phyloP scores from a whole-genome alignment of 306 rosid species.

The Cucurbita maxima region DNA sequence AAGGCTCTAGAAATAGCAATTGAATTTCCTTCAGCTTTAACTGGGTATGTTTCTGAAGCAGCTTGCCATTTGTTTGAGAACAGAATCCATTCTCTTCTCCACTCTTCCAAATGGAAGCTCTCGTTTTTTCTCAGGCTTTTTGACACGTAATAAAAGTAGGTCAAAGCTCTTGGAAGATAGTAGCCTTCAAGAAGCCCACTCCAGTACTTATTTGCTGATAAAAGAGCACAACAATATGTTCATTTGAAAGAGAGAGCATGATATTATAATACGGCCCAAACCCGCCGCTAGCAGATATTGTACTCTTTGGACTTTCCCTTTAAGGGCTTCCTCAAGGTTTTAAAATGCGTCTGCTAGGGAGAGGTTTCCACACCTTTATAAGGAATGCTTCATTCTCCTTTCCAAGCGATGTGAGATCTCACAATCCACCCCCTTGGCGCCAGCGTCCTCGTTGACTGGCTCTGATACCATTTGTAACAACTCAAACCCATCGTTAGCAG shows the following conservation, averaged over 20 bases:
- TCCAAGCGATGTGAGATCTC: no score
- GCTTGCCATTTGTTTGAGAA: slow-evolving; percentile 78
- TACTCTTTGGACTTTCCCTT: no score
- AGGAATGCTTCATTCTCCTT: no score
- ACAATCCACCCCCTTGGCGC: no score
- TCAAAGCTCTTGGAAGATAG: slow-evolving; percentile 80
- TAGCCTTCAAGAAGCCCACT: slow-evolving; percentile 60
- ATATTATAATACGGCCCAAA: background rate
- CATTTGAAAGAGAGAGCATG: background rate
- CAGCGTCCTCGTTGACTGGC: no score
- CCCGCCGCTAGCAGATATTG: no score
- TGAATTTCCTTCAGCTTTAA: slow-evolving; percentile 56
- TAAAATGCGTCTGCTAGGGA: no score
- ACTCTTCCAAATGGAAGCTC: slow-evolving; percentile 44
- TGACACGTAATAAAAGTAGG: slow-evolving; percentile 41
- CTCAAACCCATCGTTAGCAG: no score
- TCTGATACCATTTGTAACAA: no score
- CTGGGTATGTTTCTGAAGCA: slow-evolving; percentile 53
- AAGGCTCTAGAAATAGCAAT: slow-evolving; percentile 47
- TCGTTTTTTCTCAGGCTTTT: slow-evolving; percentile 45
- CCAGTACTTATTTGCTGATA: slow-evolving; percentile 75
- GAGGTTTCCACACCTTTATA: no score
- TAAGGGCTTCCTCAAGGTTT: no score
- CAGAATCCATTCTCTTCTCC: slow-evolving; percentile 77
- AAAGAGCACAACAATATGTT: slow-evolving; percentile 1